A percentile compares a stretch with the other conserved stretches of the same genome.
phyloP scores from a whole-genome alignment of 1,284 basidiomycete genomes.

The Ganoderma sinense region DNA sequence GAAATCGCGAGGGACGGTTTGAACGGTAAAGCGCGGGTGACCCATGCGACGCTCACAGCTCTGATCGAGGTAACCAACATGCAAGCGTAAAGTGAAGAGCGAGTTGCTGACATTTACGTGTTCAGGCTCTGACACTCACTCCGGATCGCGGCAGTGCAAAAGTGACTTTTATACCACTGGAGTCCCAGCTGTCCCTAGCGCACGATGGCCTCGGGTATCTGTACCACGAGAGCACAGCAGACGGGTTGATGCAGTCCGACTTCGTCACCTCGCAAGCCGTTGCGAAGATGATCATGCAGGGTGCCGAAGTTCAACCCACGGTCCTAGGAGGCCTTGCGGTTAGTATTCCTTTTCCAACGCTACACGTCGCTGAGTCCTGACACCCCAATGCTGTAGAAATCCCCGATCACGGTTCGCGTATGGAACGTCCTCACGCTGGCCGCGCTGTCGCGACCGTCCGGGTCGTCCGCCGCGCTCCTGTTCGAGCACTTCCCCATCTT shows the following conservation, averaged over 20 bases:
- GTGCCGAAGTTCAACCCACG: conserved; percentile 42
- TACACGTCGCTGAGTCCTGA: conserved; percentile 4
- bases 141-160: conserved; percentile 22
- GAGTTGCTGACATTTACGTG: not conserved
- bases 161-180: conserved; percentile 28
- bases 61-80: conserved; percentile 55
- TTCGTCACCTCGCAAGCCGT: conserved; percentile 59
- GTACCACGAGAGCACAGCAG: conserved; percentile 53
- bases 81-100: not conserved
- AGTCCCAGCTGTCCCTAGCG: conserved; percentile 48
- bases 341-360: conserved; percentile 5
- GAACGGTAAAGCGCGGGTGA: conserved; percentile 57
- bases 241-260: conserved; percentile 56
- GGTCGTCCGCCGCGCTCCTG: conserved; percentile 50
- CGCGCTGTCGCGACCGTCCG: conserved; percentile 52
- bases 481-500: conserved; percentile 60
- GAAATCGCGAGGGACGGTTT: conserved; percentile 65
- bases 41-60: conserved; percentile 55
- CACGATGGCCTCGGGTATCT: conserved; percentile 61
- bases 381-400: conserved; percentile 44
- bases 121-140: conserved; percentile 32
- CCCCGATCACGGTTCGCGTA: conserved; percentile 53
- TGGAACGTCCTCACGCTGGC: conserved; percentile 71
- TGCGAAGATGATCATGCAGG: conserved; percentile 59
- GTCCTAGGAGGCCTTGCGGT: conserved; percentile 33